phyloP scores from a whole-genome alignment of 2,329 filamentous ascomycete genomes.

The Pseudocercospora crystallina region DNA sequence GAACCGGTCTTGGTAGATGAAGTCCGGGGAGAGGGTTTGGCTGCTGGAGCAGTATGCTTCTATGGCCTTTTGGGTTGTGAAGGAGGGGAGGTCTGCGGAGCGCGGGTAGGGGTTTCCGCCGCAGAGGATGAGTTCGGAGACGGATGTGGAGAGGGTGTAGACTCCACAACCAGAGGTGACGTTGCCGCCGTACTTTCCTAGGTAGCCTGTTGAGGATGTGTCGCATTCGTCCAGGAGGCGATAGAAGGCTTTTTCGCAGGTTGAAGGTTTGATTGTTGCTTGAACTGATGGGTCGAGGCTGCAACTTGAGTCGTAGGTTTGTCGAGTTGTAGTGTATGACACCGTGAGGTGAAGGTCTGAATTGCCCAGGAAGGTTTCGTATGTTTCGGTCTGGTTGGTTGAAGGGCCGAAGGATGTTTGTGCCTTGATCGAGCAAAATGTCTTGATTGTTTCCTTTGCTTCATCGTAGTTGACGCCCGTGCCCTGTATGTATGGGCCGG shows the following conservation, averaged over 20 bases:
- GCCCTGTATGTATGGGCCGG: constrained; percentile 6
- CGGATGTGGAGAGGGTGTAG: constrained; percentile 6
- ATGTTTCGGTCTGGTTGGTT: constrained; percentile 4
- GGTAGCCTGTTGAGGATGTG: background rate
- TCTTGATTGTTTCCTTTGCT: constrained; percentile 8
- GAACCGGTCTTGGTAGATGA: constrained; percentile 5
- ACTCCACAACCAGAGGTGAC: constrained; percentile 7
- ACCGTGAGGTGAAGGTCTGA: constrained; percentile 15
- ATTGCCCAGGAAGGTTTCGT: constrained; percentile 14
- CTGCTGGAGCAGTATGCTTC: constrained; percentile 12
- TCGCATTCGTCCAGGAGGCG: constrained; percentile 15
- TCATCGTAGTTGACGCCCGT: constrained; percentile 15
- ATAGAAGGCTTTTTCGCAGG: constrained; percentile 14
- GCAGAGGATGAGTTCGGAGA: constrained; percentile 14
- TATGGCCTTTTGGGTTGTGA: constrained; percentile 7
- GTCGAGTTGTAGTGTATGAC: constrained; percentile 1
- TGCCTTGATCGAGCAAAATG: constrained; percentile 9
- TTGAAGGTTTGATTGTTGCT: background rate
- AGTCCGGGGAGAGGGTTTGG: constrained; percentile 9
- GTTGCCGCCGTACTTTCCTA: constrained; percentile 14
- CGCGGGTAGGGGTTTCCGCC: constrained; percentile 16
- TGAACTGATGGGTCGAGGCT: background rate
- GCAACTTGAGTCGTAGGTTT: constrained; percentile 3
- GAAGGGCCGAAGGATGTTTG: background rate
- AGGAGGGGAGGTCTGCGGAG: constrained; percentile 7